phyloP scores from a whole-genome alignment of 352 stramenopile genomes.

The Plasmopara halstedii region DNA sequence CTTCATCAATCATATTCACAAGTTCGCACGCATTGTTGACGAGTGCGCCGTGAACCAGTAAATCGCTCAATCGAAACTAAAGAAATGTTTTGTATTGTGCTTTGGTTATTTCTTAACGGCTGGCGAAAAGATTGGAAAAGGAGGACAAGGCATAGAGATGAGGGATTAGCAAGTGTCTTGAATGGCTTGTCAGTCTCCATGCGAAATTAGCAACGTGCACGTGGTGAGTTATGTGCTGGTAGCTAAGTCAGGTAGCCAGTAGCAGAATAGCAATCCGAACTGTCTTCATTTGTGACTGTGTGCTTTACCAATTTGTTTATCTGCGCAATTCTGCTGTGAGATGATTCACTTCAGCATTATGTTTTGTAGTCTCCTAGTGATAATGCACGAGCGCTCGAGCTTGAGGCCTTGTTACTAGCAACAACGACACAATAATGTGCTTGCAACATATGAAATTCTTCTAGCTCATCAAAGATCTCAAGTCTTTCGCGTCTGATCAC shows the following conservation, averaged over 20 bases:
- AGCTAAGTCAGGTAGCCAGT: slow-evolving; percentile 19
- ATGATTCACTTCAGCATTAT: slow-evolving; percentile 1
- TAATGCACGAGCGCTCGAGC: slow-evolving; percentile 25
- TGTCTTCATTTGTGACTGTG: slow-evolving; percentile 9
- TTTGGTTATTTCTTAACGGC: slow-evolving; percentile 5
- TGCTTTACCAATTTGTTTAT: too few species aligned
- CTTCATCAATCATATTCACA: slow-evolving; percentile 87
- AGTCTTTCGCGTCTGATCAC: slow-evolving; percentile 79
- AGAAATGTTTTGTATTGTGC: slow-evolving; percentile 13
- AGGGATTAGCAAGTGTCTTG: too few species aligned
- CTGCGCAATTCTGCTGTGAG: too few species aligned
- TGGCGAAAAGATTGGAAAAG: slow-evolving; percentile 17
- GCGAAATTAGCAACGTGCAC: slow-evolving; percentile 7
- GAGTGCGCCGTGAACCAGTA: slow-evolving; percentile 59
- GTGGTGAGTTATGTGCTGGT: slow-evolving; percentile 10
- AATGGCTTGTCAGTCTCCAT: not conserved
- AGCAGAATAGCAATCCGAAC: slow-evolving; percentile 21
- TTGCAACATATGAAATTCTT: slow-evolving; percentile 90
- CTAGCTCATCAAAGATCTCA: slow-evolving; percentile 90
- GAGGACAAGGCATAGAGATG: slow-evolving; percentile 17
- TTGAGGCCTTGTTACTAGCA: slow-evolving; percentile 38
- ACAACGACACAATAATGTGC: slow-evolving; percentile 88
- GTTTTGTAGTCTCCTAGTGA: slow-evolving; percentile 17
- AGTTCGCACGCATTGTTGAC: slow-evolving; percentile 82
- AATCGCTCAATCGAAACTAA: slow-evolving; percentile 15